Base-by-base conservation (phyloP, 352 stramenopile genomes). In the Elongisporangium prolatum region DNA sequence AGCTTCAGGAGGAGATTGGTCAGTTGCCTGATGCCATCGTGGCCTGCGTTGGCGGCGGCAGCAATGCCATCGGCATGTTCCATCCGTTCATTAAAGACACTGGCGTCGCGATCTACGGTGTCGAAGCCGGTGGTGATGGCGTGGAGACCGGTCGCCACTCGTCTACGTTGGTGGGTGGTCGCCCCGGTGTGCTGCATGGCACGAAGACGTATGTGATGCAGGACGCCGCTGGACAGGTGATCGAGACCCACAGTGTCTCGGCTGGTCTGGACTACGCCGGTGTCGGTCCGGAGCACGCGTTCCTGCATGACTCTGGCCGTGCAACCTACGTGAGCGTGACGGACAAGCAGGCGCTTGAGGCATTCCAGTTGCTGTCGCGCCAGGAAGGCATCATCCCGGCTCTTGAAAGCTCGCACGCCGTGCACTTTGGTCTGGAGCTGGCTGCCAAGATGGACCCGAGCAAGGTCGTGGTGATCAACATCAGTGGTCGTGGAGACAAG, bases 51-150 rank as follows among this genome's bases (percentile, higher is more conserved):
- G 97, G 97, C 18, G 97, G 97, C 56, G 97, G 97, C 52, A 98
- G 91, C 49, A 99, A 99, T 71, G 96, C 97, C n/a, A 99, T 99
- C 57, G 97, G 97, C 56, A 97, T 98, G 73, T 99, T 99, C 75
- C 83, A 98, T 72, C 92, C 95, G 21, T 99, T 99, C 63, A 71
- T 98, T 11, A 83, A 98, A 51, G 93, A 99, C 69, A 71, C 85
- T n/a, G 69, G 66, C 18, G 97, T 99, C 13, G 86, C 69, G 21
- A 91, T 99, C 56, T 95, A 99, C 61, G 97, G 97, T 25, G 96
- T 98, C 6, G 97, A 99, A 74, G 97, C 96, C 48, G 97, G 94
- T 40, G 97, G 97, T 57, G 90, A 98, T 38, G 94, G 94, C n/a
- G 75, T 94, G 4, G 84, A 93, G 56, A 93, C 84, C 2, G 58